Evolutionary conservation across 2,329 filamentous ascomycete species (phyloP).

Genomic region (Claviceps sp.): DNA sequence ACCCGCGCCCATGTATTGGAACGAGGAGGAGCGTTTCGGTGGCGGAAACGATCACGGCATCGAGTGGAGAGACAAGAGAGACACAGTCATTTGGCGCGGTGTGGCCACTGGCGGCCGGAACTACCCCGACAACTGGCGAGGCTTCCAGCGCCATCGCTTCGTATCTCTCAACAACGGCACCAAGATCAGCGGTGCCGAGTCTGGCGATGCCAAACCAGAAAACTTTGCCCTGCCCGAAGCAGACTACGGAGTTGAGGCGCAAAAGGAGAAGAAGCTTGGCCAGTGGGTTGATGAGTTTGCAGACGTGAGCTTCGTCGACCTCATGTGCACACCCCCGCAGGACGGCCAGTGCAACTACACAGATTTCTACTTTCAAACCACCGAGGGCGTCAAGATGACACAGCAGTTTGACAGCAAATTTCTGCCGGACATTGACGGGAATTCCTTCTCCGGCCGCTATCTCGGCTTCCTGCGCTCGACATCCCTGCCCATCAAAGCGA

Average conservation of each 20-base stretch:
- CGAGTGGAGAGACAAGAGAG: conserved; percentile 42
- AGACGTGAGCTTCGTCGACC: conserved; percentile 39
- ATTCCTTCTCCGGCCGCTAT: conserved; percentile 56
- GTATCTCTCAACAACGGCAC: conserved; percentile 60
- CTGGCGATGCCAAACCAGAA: conserved; percentile 24
- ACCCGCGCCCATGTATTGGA: conserved; percentile 57
- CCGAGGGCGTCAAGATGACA: conserved; percentile 27
- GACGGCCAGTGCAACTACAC: conserved; percentile 34
- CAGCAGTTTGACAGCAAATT: conserved; percentile 52
- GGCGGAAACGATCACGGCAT: conserved; percentile 40
- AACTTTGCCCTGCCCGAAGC: conserved; percentile 41
- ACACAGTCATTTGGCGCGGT: conserved; percentile 48
- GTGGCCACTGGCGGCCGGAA: conserved; percentile 53
- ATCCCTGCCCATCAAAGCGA: conserved; percentile 62
- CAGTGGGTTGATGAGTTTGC: conserved; percentile 36
- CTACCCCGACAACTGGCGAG: conserved; percentile 48
- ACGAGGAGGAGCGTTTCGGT: conserved; percentile 47
- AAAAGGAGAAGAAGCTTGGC: conserved; percentile 29
- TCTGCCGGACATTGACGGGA: conserved; percentile 65
- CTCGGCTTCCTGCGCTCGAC: conserved; percentile 56
- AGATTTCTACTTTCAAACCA: conserved; percentile 28
- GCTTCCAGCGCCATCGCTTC: conserved; percentile 65
- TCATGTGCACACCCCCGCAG: conserved; percentile 31
- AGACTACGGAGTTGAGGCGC: conserved; percentile 34
- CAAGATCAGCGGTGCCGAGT: conserved; percentile 36